Evolutionary conservation across 805 yeast species (phyloP), one percentile per base, ranked within the genome.

Genomic region (Candida endomychidarum): DNA sequence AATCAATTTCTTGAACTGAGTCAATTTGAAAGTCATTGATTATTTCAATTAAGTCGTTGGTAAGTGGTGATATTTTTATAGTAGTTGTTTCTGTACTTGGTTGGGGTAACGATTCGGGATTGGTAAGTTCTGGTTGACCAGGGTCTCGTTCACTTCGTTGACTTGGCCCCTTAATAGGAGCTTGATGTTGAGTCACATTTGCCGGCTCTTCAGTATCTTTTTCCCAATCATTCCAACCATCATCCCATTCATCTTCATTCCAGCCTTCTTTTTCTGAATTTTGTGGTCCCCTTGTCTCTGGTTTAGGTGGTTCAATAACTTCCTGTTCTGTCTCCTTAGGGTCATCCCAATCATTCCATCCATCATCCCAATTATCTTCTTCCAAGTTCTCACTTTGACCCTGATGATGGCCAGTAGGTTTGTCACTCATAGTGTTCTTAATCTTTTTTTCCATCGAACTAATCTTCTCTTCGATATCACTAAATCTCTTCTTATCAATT

Each of bases 301-400:
- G n/a, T n/a, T n/a, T n/a, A n/a, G n/a, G n/a, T n/a, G n/a, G n/a
- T n/a, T n/a, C n/a, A n/a, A n/a, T n/a, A n/a, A n/a, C n/a, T n/a
- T n/a, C n/a, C n/a, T n/a, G n/a, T n/a, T n/a, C n/a, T n/a, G n/a
- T n/a, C n/a, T n/a, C n/a, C n/a, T n/a, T n/a, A n/a, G n/a, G n/a
- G n/a, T 54, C 54, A 44, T 42, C 46, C 42, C 38, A 12, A n/a
- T 37, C 17, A 30, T 43, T 42, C 56, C 54, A 49, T 10, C 37
- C 46, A 31, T 49, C 56, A 6, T 52, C 60, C 61, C 60, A 56
- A 17, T 43, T 50, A n/a, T 57, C 61, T 20, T 52, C 61, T 22
- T n/a, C n/a, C n/a, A n/a, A n/a, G n/a, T n/a, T n/a, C n/a, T n/a
- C n/a, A n/a, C n/a, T n/a, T n/a, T n/a, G n/a, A n/a, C n/a, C n/a